Evolutionary conservation across 163 green algal genomes (phyloP), one percentile per base, ranked within the genome.

Genomic region (Trebouxiophyceae sp.): DNA sequence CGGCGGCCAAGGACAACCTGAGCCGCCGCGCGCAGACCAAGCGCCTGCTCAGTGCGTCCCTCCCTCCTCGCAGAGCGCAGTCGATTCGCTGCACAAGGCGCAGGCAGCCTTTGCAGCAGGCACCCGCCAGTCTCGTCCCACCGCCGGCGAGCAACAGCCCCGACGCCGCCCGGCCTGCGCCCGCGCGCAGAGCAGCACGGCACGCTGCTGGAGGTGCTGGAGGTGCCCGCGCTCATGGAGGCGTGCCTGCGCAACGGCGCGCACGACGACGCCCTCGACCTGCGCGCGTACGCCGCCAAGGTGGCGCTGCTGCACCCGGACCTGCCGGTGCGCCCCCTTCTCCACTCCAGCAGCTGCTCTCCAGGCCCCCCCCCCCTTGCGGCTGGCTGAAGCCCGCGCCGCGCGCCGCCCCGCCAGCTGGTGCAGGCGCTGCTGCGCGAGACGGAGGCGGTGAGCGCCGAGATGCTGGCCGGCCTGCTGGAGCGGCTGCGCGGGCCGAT

Each of bases 241-340:
- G 93, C 90, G 7, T 99, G 93, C 70, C 83, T 96, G 50, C 85
- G 90, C 39, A 95, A 95, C 61, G 90, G 89, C 22, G 89, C 89
- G 72, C 97, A 95, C 78, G 94, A 98, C 76, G 94, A 99, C 76
- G 92, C 93, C 1, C 81, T 99, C 62, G 94, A 98, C 71, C 82
- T 98, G 61, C 81, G 92, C 28, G 78, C 84, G 4, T 93, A 93
- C 61, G 76, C 94, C 3, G 70, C 73, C 31, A 91, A 77, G 66
- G 31, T 91, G 24, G 72, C 71, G 2, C 66, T 86, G 23, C 70
- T 90, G 71, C 84, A 93, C 59, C 66, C 75, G 12, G 79, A 84
- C 63, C 54, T 83, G 57, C 55, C 54, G 55, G 64, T 50, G 28
- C 32, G 46, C 27, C 68, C 76, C 16, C 67, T 88, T 1, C 55